phyloP scores from a whole-genome alignment of 768 basidiomycete genomes.

The Lentinula guzmanii region DNA sequence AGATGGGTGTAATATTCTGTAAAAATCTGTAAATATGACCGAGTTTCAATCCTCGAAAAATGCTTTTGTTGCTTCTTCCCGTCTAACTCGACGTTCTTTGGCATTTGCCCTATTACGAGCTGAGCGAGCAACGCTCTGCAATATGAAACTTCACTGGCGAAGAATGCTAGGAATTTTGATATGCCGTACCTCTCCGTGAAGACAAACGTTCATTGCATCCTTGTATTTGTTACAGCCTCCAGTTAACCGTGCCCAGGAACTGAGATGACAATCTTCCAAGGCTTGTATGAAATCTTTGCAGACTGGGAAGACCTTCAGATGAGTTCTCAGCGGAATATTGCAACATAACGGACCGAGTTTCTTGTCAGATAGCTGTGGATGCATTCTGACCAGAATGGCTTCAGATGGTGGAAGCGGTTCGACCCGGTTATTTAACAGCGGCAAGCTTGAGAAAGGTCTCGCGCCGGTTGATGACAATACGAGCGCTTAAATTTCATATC shows the following conservation, averaged over 20 bases:
- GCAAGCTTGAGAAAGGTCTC: neutral
- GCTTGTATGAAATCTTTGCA: conserved; percentile 78
- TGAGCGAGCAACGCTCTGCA: conserved; percentile 55
- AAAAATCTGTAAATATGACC: neutral
- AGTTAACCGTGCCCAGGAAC: conserved; percentile 55
- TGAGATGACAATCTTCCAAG: conserved; percentile 63
- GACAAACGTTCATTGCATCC: conserved; percentile 60
- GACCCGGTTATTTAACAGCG: neutral
- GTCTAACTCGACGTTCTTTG: conserved; percentile 48
- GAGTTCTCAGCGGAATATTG: conserved; percentile 1
- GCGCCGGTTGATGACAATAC: conserved; percentile 1
- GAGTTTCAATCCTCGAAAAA: conserved; percentile 38
- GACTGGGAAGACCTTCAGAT: conserved; percentile 29
- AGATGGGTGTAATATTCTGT: neutral
- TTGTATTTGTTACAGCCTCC: conserved; percentile 70
- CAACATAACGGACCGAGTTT: conserved; percentile 37
- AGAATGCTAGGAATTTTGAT: neutral
- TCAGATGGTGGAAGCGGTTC: neutral
- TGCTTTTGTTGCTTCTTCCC: conserved; percentile 56
- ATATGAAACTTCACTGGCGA: conserved; percentile 3
- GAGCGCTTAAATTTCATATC: neutral
- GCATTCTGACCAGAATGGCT: conserved; percentile 35
- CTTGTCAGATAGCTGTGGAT: conserved; percentile 68
- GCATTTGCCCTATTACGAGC: conserved; percentile 53
- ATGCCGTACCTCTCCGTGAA: conserved; percentile 58